A percentile compares a stretch with the other conserved stretches of the same genome.
phyloP scores from a whole-genome alignment of 208 protist genomes.

The Leishmania gerbilli region DNA sequence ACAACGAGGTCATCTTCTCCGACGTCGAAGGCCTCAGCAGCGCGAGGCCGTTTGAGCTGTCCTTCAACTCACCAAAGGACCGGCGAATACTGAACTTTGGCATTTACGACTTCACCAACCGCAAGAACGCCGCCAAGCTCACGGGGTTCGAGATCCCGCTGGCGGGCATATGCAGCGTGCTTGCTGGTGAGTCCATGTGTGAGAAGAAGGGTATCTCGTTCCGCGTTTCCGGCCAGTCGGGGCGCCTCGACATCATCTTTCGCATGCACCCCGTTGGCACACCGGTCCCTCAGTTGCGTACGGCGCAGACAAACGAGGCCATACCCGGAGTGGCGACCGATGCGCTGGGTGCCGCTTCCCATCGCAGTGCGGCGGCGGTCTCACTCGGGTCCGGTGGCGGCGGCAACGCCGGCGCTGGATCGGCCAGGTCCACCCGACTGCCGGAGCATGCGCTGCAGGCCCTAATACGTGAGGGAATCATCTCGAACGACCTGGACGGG shows the following conservation, averaged over 20 bases:
- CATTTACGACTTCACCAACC: conserved; percentile 87
- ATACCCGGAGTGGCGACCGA: conserved; percentile 9
- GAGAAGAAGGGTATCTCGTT: conserved; percentile 89
- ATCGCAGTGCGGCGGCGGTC: background rate
- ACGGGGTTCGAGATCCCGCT: conserved; percentile 87
- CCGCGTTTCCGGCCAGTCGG: conserved; percentile 68
- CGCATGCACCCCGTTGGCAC: conserved; percentile 83
- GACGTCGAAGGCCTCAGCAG: conserved; percentile 51
- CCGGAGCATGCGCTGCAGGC: conserved; percentile 55
- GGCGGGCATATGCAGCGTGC: conserved; percentile 88
- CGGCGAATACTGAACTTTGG: conserved; percentile 66
- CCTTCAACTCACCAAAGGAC: conserved; percentile 86
- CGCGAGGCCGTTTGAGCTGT: conserved; percentile 57
- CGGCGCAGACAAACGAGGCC: conserved; percentile 9
- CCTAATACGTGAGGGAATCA: conserved; percentile 64
- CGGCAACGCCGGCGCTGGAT: conserved; percentile 15
- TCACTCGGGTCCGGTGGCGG: background rate
- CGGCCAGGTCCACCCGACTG: conserved; percentile 53
- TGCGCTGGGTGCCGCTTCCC: background rate
- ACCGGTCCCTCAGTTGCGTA: conserved; percentile 52
- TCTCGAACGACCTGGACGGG: conserved; percentile 42
- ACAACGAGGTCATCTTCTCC: conserved; percentile 77
- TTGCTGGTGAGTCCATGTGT: conserved; percentile 83
- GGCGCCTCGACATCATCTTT: conserved; percentile 81
- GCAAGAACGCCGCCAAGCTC: conserved; percentile 73